Evolutionary conservation across 345 rosid species (phyloP).

Genomic region (Odontarrhena argentea): DNA sequence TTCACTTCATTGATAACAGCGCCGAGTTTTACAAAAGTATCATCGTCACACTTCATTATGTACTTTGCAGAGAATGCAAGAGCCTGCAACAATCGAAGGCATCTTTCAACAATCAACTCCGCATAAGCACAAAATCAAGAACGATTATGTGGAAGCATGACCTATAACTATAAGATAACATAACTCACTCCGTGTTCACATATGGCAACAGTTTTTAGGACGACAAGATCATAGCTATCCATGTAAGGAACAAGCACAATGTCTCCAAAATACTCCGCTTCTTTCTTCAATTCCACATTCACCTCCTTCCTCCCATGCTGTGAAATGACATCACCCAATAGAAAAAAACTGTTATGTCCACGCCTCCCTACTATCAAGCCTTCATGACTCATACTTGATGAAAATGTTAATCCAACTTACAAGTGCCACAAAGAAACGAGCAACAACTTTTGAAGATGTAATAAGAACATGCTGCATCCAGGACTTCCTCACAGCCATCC

Average conservation of each 20-base stretch:
- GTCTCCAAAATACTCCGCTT: conserved; percentile 94
- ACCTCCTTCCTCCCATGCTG: conserved; percentile 91
- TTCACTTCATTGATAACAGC: conserved; percentile 65
- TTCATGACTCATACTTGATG: conserved; percentile 2
- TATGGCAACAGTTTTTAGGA: conserved; percentile 90
- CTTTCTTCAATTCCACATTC: conserved; percentile 85
- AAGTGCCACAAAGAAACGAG: conserved; percentile 93
- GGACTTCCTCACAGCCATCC: conserved; percentile 95
- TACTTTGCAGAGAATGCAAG: conserved; percentile 63
- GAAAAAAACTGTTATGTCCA: not conserved
- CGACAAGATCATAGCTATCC: conserved; percentile 97
- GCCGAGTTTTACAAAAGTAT: conserved; percentile 84
- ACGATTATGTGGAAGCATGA: conserved; percentile 12
- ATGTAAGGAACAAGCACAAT: conserved; percentile 85
- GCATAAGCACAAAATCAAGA: conserved; percentile 19
- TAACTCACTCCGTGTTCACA: conserved; percentile 90
- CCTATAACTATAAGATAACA: conserved; percentile 23
- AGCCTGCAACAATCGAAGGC: conserved; percentile 50
- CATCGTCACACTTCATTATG: conserved; percentile 93
- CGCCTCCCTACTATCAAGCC: not conserved
- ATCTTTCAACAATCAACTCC: conserved; percentile 21
- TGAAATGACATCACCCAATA: conserved; percentile 26
- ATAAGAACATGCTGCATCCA: conserved; percentile 94
- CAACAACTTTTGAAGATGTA: conserved; percentile 78
- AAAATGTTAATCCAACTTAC: conserved; percentile 44